These are phyloP conservation scores for Phytophthora chlamydospora DNA, from an alignment of 352 stramenopile genomes.

Conservation along the genomic window DNA sequence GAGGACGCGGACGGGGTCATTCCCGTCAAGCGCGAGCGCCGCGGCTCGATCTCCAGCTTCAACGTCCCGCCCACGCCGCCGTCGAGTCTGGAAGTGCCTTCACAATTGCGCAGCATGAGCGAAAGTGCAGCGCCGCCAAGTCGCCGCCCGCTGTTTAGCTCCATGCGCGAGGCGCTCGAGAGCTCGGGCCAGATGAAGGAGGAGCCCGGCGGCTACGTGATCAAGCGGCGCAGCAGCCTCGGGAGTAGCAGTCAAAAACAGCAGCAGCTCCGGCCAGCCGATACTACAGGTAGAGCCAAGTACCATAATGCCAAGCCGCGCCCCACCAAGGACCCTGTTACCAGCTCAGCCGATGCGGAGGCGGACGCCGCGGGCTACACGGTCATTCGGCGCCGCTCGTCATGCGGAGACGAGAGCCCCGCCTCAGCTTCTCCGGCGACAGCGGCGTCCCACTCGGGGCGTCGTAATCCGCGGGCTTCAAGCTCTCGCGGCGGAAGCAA, in stretches of 20 bases:
- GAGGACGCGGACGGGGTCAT: constrained; percentile 11
- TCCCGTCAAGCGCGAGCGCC: not conserved
- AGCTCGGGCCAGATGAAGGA: constrained; percentile 44
- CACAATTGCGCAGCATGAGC: not conserved
- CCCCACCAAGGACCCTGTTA: constrained; percentile 6
- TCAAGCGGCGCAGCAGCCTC: constrained; percentile 33
- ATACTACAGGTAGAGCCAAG: constrained; percentile 14
- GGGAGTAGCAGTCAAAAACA: constrained; percentile 9
- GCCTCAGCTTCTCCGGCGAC: constrained; percentile 4
- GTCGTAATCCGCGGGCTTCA: constrained; percentile 24
- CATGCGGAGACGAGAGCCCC: constrained; percentile 28
- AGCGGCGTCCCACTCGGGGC: constrained; percentile 1
- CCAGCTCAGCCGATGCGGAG: constrained; percentile 14
- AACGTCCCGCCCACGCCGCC: constrained; percentile 6
- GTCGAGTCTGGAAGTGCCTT: constrained; percentile 8
- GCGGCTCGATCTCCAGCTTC: constrained; percentile 6
- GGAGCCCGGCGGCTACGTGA: constrained; percentile 43
- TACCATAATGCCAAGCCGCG: constrained; percentile 21
- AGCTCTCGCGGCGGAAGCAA: constrained; percentile 2
- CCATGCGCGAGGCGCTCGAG: constrained; percentile 50
- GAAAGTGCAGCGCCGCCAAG: constrained; percentile 13
- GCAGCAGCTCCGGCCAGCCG: constrained; percentile 16
- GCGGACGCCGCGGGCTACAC: constrained; percentile 61
- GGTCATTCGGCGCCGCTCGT: constrained; percentile 49
- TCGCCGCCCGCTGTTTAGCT: constrained; percentile 44